Evolutionary conservation across 2,329 filamentous ascomycete genomes (phyloP), one percentile per base, ranked within the genome.

Genomic region (Sclerotinia trifoliorum): DNA sequence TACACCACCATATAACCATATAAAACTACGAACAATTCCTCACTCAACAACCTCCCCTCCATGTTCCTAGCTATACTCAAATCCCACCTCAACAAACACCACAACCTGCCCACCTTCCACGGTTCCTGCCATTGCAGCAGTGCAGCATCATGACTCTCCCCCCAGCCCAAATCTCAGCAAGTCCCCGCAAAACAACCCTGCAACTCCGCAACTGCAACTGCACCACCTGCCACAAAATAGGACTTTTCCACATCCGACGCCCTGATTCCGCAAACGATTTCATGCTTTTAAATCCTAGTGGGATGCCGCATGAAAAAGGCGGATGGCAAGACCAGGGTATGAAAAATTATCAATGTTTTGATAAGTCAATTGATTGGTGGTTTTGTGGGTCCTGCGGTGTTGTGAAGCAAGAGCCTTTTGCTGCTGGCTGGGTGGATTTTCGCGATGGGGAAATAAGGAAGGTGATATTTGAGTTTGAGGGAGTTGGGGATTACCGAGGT

Each of bases 121-220:
- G 82, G 82, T 49, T 83, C 81, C 21, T 84, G 82, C 73, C 82
- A 83, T 71, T 84, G 82, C 73, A n/a, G n/a, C n/a, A n/a, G n/a
- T n/a, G n/a, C n/a, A n/a, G n/a, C n/a, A n/a, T n/a, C n/a, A 76
- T 84, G 58, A 80, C 77, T 5, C 76, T 84, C 6, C 82, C 82
- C 64, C 74, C 73, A 0, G 66, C 69, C 15, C 66, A 70, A 70
- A 75, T 75, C 62, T 72, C 72, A 61, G 69, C 69, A 13, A 69
- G 65, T 57, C 29, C 17, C 21, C 26, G 44, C 48, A 39, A 46
- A n/a, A 17, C 52, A 4, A 57, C 64, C 76, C 79, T 70, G 26
- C 68, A 72, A 5, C 63, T 74, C 51, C 70, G 71, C 17, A 75
- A 76, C 71, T 84, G 82, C 78, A 85, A 84, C 70, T 85, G 83